phyloP scores from a whole-genome alignment of 805 yeast genomes.

The Sporopachydermia quercuum region DNA sequence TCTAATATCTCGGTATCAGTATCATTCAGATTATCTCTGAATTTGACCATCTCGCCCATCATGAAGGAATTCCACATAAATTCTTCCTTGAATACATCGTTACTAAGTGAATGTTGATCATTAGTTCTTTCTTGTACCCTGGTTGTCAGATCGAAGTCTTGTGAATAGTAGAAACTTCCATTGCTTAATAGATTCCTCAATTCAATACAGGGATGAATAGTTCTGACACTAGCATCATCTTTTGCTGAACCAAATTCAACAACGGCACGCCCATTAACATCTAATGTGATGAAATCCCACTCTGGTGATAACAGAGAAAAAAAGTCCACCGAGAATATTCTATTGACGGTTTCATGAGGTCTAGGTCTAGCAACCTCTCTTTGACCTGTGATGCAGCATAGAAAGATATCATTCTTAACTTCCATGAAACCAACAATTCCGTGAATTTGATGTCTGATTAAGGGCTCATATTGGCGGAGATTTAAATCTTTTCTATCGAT shows the following conservation, averaged over 20 bases:
- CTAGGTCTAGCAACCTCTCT: constrained; percentile 71
- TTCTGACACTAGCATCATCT: constrained; percentile 5
- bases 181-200: constrained; percentile 62
- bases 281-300: constrained; percentile 72
- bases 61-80: constrained; percentile 96
- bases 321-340: constrained; percentile 77
- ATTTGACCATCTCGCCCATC: constrained; percentile 68
- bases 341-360: constrained; percentile 63
- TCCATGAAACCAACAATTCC: constrained; percentile 77
- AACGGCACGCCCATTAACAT: constrained; percentile 51
- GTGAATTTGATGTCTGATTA: constrained; percentile 23
- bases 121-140: constrained; percentile 62
- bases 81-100: constrained; percentile 51
- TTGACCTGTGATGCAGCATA: constrained; percentile 69
- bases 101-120: constrained; percentile 10
- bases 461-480: constrained; percentile 3
- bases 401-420: constrained; percentile 48
- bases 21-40: constrained; percentile 53
- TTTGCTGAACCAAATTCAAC: constrained; percentile 10
- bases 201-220: constrained; percentile 72
- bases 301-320: constrained; percentile 51
- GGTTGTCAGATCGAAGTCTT: constrained; percentile 87
- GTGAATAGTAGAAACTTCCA: constrained; percentile 86
- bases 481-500: not conserved
- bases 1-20: constrained; percentile 49